Base-by-base conservation (phyloP, 345 rosid species). In the Lagerstroemia speciosa region DNA sequence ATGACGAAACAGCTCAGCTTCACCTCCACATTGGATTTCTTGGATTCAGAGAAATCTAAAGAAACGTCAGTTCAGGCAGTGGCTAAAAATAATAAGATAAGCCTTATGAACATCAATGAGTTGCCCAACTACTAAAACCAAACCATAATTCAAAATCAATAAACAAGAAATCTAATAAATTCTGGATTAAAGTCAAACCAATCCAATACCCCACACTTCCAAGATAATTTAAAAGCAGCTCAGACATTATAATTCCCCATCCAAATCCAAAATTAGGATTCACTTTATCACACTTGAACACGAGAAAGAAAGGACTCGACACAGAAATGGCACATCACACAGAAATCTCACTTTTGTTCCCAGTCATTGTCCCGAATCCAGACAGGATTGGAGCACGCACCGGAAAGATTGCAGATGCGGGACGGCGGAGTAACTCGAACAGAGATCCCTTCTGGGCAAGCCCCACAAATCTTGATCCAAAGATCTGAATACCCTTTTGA, bases 91-190 rank as follows among this genome's bases (percentile, higher is more conserved):
- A 17, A 52, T 32, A 64, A 34, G 57, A 61, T 40, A 30, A 52
- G 64, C 48, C 24, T 34, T 58, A 69, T 73, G 64, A 62, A 62
- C 30, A 48, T 40, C 67, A 43, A 58, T 3, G 64, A 75, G 70
- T 72, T 34, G 71, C 61, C 62, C 76, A 72, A 72, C 82, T 48
- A 72, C 78, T 43, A 67, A 65, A 74, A 74, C 67, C 62, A 74
- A 66, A 14, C 63, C 53, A 48, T 34, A 66, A 61, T 31, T 31
- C 33, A 57, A 22, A 27, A n/a, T 26, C 62, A 8, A 57, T 1
- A 16, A n/a, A n/a, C 17, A 27, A 41, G 17, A 27, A n/a, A 38
- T 4, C 20, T 50, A 29, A 33, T 24, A 16, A 57, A 27, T 24
- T 31, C 33, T 31, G 61, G 66, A 55, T 8, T 26, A 72, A 69